Conservation (phyloP, 139 green algal genomes). For the Diplosphaera chodatii region DNA sequence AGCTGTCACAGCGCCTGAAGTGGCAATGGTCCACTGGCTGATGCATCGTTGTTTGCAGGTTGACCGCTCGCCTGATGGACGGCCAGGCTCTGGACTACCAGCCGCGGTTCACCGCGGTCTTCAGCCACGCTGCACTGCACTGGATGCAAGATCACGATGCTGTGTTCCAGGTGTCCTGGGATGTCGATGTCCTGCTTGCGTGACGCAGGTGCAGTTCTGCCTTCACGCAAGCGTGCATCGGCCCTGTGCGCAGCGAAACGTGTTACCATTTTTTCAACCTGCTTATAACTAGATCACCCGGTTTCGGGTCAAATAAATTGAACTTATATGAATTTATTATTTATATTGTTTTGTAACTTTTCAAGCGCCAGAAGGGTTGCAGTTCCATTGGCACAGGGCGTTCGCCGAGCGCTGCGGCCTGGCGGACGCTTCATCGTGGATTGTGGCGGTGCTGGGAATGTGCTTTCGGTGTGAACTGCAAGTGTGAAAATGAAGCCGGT, state of each 20-base stretch:
- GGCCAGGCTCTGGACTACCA: neutral
- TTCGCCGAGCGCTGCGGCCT: neutral
- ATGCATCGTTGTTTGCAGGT: no score
- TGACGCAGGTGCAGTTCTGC: no score
- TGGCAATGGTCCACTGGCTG: no score
- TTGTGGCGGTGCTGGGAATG: constrained; percentile 12
- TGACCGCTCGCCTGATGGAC: neutral
- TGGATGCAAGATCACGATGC: neutral
- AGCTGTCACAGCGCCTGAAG: no score
- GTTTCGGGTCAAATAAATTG: constrained; percentile 52
- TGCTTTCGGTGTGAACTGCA: neutral
- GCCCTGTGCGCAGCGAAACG: no score
- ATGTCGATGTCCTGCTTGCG: no score
- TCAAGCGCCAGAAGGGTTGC: no score
- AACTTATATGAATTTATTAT: neutral
- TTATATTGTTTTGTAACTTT: no score
- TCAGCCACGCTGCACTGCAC: neutral
- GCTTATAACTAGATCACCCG: constrained; percentile 55
- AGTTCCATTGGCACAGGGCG: neutral
- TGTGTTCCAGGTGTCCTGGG: neutral
- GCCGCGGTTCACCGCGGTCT: neutral
- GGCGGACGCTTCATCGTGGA: constrained; percentile 15
- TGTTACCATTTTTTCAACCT: constrained; percentile 44
- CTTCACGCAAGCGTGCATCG: no score
- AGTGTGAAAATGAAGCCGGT: neutral